Base-by-base conservation (phyloP, 2,329 filamentous ascomycete genomes). In the Tolypocladium ovalisporum region DNA sequence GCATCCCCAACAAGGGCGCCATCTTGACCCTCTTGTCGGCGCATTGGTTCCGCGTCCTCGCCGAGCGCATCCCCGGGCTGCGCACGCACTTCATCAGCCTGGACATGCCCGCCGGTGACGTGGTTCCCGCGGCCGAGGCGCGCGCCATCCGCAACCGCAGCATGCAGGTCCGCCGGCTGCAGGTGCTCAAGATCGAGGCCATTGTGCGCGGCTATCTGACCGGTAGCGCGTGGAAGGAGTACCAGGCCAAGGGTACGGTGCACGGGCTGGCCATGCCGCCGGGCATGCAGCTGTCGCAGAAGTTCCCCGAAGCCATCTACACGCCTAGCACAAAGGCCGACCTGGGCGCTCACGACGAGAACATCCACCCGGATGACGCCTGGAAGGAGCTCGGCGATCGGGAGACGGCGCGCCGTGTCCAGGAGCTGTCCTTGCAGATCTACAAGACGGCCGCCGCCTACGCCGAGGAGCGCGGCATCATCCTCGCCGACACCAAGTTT, bases 171-270 rank as follows among this genome's bases (percentile, higher is more conserved):
- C 83, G 85, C 60, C 84, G 83, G 53, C 61, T 66, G 24, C 57
- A 59, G 37, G 63, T 66, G 2, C 57, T 66, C 32, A 62, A 63
- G 49, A 61, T 68, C 52, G 64, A 68, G 57, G 63, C 63, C 54
- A 65, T 67, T 42, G 89, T 95, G n/a, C 85, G 90, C 58, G 91
- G 91, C 63, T 96, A 96, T 75, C 85, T 96, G 68, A 91, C 91
- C 7, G 91, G 91, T 49, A 88, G 85, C 52, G 90, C 89, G 0
- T 96, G 89, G 87, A 79, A 79, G 42, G 90, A 96, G 75, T 62
- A 94, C 75, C 75, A 83, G 68, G 79, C 81, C 62, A 78, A 74
- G 24, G 88, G 89, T 55, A 95, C 90, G 1, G 87, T 96, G 19
- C 89, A 96, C 72, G 89, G 90, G 27, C 86, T 92, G 63, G 68